A percentile compares a stretch with the other conserved stretches of the same genome.
These are phyloP conservation scores for Ceratonia siliqua DNA, from an alignment of 306 rosid species.

Conservation along the genomic window DNA sequence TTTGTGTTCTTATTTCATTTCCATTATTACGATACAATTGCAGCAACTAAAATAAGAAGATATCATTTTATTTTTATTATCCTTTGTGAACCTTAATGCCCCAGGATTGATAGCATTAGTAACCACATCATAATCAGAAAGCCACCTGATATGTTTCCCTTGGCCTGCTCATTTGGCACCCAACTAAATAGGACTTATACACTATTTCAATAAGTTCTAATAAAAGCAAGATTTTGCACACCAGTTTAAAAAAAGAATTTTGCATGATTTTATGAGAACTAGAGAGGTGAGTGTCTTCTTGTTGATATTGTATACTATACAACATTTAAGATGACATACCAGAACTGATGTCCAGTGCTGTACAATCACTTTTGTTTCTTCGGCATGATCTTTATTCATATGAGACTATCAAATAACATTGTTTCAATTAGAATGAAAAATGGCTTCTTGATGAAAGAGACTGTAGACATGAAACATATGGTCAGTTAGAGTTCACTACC, in stretches of 20 bases:
- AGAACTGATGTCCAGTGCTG: conserved; percentile 82
- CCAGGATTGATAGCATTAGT: conserved; percentile 7
- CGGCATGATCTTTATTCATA: conserved; percentile 95
- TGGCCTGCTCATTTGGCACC: conserved; percentile 17
- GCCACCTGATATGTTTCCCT: conserved; percentile 9
- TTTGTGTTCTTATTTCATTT: neutral
- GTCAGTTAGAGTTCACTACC: conserved; percentile 45
- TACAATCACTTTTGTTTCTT: conserved; percentile 88
- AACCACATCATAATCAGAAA: conserved; percentile 20
- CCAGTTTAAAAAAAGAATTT: conserved; percentile 22
- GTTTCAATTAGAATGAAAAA: conserved; percentile 26
- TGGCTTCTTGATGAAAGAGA: conserved; percentile 20
- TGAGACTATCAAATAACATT: conserved; percentile 64
- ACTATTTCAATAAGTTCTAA: neutral
- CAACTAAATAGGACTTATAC: conserved; percentile 7
- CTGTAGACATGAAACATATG: conserved; percentile 20
- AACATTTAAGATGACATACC: conserved; percentile 45
- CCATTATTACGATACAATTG: neutral
- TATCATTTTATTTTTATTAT: neutral
- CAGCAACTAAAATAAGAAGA: conserved; percentile 1
- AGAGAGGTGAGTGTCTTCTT: conserved; percentile 10
- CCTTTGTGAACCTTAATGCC: neutral
- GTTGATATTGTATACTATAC: conserved; percentile 10
- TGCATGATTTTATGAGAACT: conserved; percentile 6
- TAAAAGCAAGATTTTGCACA: neutral